Evolutionary conservation across 2,329 filamentous ascomycete species (phyloP).

Genomic region (Rasamsonia emersonii): DNA sequence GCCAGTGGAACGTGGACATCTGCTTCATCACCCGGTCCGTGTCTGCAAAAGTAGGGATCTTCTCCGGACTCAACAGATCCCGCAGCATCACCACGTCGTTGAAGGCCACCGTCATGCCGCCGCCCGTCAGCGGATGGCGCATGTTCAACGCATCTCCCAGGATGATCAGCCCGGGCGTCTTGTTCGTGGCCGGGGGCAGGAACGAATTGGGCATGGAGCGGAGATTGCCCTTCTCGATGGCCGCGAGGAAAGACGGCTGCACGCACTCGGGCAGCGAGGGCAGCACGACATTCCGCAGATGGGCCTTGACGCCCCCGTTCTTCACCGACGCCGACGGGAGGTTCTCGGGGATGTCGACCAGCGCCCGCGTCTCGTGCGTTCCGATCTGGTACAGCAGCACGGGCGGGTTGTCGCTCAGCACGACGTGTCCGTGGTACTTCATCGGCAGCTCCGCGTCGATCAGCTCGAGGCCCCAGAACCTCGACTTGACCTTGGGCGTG

Average conservation of each 20-base stretch:
- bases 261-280: constrained; percentile 66
- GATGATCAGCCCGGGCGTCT: constrained; percentile 63
- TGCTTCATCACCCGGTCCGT: constrained; percentile 56
- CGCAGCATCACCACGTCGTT: constrained; percentile 79
- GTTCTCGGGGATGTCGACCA: constrained; percentile 78
- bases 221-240: constrained; percentile 69
- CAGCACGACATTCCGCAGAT: constrained; percentile 71
- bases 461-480: constrained; percentile 90
- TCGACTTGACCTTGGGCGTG: constrained; percentile 64
- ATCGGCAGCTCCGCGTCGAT: constrained; percentile 75
- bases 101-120: constrained; percentile 96
- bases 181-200: constrained; percentile 70
- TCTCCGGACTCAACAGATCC: constrained; percentile 60
- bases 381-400: constrained; percentile 96
- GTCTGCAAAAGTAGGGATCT: constrained; percentile 62
- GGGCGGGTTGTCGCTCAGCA: constrained; percentile 69
- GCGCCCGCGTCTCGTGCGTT: constrained; percentile 79
- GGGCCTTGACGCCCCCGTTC: constrained; percentile 73
- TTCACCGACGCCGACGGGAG: constrained; percentile 63
- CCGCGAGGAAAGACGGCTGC: constrained; percentile 63
- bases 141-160: constrained; percentile 97
- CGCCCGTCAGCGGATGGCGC: constrained; percentile 95
- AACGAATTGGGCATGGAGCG: constrained; percentile 95
- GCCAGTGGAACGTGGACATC: constrained; percentile 75
- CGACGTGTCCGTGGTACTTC: constrained; percentile 73